Evolutionary conservation across 2,329 filamentous ascomycete genomes (phyloP).

Genomic region (Hymenoscyphus infarciens): DNA sequence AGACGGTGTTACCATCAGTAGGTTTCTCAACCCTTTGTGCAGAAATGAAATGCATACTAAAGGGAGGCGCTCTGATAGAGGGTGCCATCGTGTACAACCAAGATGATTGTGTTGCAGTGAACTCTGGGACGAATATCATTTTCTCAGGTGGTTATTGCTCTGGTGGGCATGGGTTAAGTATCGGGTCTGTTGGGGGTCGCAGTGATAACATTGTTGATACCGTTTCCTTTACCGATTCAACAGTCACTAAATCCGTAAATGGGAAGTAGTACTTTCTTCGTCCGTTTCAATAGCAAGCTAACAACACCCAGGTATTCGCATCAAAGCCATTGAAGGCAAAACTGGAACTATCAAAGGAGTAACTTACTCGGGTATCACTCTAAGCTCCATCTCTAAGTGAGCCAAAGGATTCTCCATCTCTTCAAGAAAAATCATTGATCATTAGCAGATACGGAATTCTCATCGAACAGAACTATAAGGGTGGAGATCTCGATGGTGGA

Average conservation of each 20-base stretch:
- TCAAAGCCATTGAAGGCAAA: conserved; percentile 52
- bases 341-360: conserved; percentile 51
- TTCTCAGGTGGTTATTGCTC: conserved; percentile 27
- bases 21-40: not conserved
- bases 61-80: not conserved
- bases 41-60: not conserved
- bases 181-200: conserved; percentile 56
- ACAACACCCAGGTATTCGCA: conserved; percentile 41
- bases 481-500: conserved; percentile 33
- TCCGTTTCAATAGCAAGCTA: not conserved
- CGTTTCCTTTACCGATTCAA: conserved; percentile 47
- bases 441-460: conserved; percentile 51
- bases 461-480: conserved; percentile 53
- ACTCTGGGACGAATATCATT: conserved; percentile 43
- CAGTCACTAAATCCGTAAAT: conserved; percentile 48
- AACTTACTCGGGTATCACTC: conserved; percentile 49
- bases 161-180: conserved; percentile 45
- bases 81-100: conserved; percentile 52
- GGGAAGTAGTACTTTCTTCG: conserved; percentile 32
- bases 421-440: conserved; percentile 24
- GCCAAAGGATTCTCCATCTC: not conserved
- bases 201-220: conserved; percentile 50
- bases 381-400: conserved; percentile 27
- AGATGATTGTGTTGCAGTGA: conserved; percentile 50
- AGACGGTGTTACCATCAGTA: conserved; percentile 46